Base-by-base conservation (phyloP, 768 basidiomycete species). In the Lactifluus echinatus region DNA sequence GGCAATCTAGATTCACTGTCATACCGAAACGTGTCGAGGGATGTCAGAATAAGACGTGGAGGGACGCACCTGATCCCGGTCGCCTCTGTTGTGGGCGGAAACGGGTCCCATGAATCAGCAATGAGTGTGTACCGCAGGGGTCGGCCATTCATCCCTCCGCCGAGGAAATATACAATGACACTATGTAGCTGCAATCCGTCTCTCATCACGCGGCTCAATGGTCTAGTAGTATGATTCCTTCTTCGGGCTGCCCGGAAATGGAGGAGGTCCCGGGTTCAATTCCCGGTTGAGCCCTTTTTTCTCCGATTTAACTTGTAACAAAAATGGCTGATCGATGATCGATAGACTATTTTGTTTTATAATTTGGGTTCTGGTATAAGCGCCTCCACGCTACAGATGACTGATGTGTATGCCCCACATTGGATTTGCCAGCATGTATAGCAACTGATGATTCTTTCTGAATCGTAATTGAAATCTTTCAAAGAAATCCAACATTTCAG, bases 181-280 rank as follows among this genome's bases (percentile, higher is more conserved):
- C n/a, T n/a, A n/a, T n/a, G n/a, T n/a, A n/a, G n/a, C n/a, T n/a
- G n/a, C n/a, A n/a, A n/a, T n/a, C n/a, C n/a, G n/a, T n/a, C n/a
- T n/a, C n/a, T n/a, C n/a, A n/a, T n/a, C n/a, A n/a, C n/a, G 31
- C 10, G 68, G 68, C 68, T 64, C 67, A 68, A 66, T 68, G 67
- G 68, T 68, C 67, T 68, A 68, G 67, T 68, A 59, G 68, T 68
- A 69, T 69, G 68, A 69, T 69, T 69, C 68, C 64, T 64, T 67
- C 68, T 69, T 69, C 68, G 68, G 68, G 68, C 61, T 28, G 23
- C 15, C 56, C 46, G 49, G 43, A 31, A 49, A 2, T 70, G 69
- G 66, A 68, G 67, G 70, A 71, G 71, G 70, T 69, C 71, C 70
- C 70, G 70, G 70, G 70, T 71, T 72, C 71, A 71, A 71, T 71